These are phyloP conservation scores for Isatis tinctoria DNA, from an alignment of 345 rosid genomes.

Conservation along the genomic window DNA sequence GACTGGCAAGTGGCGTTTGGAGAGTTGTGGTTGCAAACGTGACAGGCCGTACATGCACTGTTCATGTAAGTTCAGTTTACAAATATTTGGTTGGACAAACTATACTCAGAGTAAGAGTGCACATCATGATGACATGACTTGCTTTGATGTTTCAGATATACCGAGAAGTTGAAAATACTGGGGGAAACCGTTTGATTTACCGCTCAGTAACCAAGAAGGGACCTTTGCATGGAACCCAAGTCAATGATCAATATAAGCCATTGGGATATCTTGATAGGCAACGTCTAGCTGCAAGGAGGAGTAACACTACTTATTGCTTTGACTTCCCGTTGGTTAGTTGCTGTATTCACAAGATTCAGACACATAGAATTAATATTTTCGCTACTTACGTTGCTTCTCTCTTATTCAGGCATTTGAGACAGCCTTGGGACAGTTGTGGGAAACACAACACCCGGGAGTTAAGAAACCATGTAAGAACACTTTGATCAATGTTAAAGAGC, in stretches of 20 bases:
- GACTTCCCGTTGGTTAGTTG: slow-evolving; percentile 91
- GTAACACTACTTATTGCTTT: slow-evolving; percentile 90
- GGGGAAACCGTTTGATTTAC: slow-evolving; percentile 51
- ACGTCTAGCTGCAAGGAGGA: slow-evolving; percentile 81
- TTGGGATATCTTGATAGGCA: slow-evolving; percentile 70
- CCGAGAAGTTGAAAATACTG: slow-evolving; percentile 74
- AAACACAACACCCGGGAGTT: slow-evolving; percentile 50
- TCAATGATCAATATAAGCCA: slow-evolving; percentile 66
- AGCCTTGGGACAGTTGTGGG: slow-evolving; percentile 76
- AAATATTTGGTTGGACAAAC: not conserved
- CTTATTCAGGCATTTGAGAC: slow-evolving; percentile 83
- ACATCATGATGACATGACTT: slow-evolving; percentile 5
- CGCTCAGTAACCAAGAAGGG: slow-evolving; percentile 60
- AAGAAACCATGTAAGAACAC: slow-evolving; percentile 46
- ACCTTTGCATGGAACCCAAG: slow-evolving; percentile 62
- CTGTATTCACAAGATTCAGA: slow-evolving; percentile 5
- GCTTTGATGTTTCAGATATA: slow-evolving; percentile 56
- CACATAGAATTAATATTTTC: not conserved
- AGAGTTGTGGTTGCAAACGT: slow-evolving; percentile 83
- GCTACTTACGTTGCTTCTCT: not conserved
- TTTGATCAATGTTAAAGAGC: slow-evolving; percentile 67
- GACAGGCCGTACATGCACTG: slow-evolving; percentile 89
- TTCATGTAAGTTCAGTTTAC: slow-evolving; percentile 62
- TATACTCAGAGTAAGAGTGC: not conserved
- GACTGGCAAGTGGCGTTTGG: slow-evolving; percentile 94